A percentile compares a stretch with the other conserved stretches of the same genome.
Evolutionary conservation across 2,329 filamentous ascomycete genomes (phyloP).

Genomic region (Zasmidium citrigriseum): DNA sequence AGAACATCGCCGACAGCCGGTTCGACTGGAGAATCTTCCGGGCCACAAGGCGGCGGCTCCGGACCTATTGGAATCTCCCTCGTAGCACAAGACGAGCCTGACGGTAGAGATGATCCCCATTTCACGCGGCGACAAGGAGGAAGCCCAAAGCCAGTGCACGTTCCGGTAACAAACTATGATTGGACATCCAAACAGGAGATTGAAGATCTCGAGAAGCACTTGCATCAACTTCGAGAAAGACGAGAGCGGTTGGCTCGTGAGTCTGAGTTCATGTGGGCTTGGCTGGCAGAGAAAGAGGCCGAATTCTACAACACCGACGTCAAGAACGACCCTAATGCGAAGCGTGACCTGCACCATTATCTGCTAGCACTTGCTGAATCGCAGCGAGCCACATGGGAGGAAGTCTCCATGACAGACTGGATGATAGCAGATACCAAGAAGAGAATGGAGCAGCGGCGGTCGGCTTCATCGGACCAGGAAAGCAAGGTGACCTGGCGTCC

Average conservation of each 20-base stretch:
- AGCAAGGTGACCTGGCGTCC: conserved; percentile 11
- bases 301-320: conserved; percentile 8
- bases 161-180: conserved; percentile 8
- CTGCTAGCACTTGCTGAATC: background rate
- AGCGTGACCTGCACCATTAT: conserved; percentile 1
- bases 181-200: conserved; percentile 11
- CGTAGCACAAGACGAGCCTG: background rate
- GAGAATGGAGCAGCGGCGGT: conserved; percentile 9
- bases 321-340: background rate
- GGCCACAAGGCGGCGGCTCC: too few relatives aligned
- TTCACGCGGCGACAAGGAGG: background rate
- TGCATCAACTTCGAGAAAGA: conserved; percentile 2
- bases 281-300: conserved; percentile 16
- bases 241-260: conserved; percentile 6
- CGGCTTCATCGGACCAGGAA: background rate
- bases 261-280: conserved; percentile 11
- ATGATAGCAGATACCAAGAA: conserved; percentile 14
- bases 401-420: conserved; percentile 10
- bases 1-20: background rate
- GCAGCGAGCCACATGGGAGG: conserved; percentile 8
- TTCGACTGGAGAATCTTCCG: too few relatives aligned
- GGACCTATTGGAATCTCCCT: too few relatives aligned
- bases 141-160: background rate
- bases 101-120: background rate
- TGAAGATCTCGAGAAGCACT: conserved; percentile 13